Conservation (phyloP, 2,329 filamentous ascomycete species). For the Penicillium psychrosexuale region DNA sequence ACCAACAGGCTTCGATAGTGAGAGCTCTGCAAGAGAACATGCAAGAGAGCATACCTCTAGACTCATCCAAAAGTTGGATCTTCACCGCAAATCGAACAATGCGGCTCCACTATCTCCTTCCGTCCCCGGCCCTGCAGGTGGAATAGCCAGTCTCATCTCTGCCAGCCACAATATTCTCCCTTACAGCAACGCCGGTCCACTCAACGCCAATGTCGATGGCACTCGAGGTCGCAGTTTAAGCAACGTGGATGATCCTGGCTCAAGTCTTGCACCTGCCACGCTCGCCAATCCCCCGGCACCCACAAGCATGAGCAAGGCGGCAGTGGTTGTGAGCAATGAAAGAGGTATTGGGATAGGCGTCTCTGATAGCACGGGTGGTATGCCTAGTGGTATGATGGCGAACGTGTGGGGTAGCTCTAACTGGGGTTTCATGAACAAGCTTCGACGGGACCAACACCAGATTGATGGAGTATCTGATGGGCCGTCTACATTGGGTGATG, state of each 20-base stretch:
- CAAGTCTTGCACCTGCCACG: constrained; percentile 74
- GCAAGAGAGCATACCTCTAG: constrained; percentile 73
- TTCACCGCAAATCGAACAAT: constrained; percentile 72
- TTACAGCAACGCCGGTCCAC: constrained; percentile 50
- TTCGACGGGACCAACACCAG: constrained; percentile 55
- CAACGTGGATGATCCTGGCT: constrained; percentile 50
- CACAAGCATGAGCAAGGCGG: constrained; percentile 82
- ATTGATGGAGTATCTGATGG: constrained; percentile 26
- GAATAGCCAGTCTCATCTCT: constrained; percentile 81
- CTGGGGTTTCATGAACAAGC: constrained; percentile 67
- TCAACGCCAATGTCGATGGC: constrained; percentile 38
- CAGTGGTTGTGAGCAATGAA: constrained; percentile 77
- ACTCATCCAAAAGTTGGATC: constrained; percentile 88
- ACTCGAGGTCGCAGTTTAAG: constrained; percentile 34
- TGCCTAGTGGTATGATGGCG: constrained; percentile 82
- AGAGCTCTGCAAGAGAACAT: constrained; percentile 68
- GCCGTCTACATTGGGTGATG: constrained; percentile 25
- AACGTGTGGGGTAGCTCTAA: constrained; percentile 91
- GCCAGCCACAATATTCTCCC: constrained; percentile 77
- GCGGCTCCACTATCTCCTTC: constrained; percentile 51
- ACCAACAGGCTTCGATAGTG: constrained; percentile 53
- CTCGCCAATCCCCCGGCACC: constrained; percentile 77
- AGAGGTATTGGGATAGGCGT: constrained; percentile 63
- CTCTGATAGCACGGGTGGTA: constrained; percentile 60
- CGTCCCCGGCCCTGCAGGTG: constrained; percentile 51